Evolutionary conservation across 1,284 basidiomycete genomes (phyloP).

Genomic region (Apiotrichum sp.): DNA sequence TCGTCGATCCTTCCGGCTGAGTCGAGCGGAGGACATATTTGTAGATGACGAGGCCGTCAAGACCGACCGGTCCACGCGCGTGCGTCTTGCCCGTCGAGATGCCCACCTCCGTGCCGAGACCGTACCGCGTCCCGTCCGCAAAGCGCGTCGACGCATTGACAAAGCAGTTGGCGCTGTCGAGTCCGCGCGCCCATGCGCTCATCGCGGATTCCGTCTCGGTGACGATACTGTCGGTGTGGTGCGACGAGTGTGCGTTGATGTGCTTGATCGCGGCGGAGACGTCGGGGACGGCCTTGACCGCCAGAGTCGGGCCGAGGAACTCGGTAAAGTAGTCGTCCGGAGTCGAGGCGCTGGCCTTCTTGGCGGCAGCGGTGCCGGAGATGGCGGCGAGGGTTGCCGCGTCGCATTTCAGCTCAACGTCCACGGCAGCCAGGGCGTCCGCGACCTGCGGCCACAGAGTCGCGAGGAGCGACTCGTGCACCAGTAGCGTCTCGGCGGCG

Average conservation of each 20-base stretch:
- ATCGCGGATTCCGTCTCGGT: slow-evolving; percentile 68
- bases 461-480: slow-evolving; percentile 65
- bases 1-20: slow-evolving; percentile 65
- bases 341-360: slow-evolving; percentile 54
- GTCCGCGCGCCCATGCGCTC: slow-evolving; percentile 71
- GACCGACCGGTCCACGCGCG: slow-evolving; percentile 90
- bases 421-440: slow-evolving; percentile 59
- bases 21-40: slow-evolving; percentile 83
- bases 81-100: slow-evolving; percentile 96
- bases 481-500: slow-evolving; percentile 78
- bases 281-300: slow-evolving; percentile 67
- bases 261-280: slow-evolving; percentile 70
- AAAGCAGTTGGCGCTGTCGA: slow-evolving; percentile 89
- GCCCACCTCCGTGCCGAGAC: slow-evolving; percentile 96
- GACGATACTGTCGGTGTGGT: slow-evolving; percentile 92
- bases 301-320: slow-evolving; percentile 75
- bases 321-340: slow-evolving; percentile 74
- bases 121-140: slow-evolving; percentile 94
- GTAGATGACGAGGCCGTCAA: slow-evolving; percentile 91
- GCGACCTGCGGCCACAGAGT: slow-evolving; percentile 79
- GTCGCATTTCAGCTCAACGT: slow-evolving; percentile 78
- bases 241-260: slow-evolving; percentile 88
- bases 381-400: slow-evolving; percentile 55
- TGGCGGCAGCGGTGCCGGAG: slow-evolving; percentile 41
- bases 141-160: slow-evolving; percentile 94